These are phyloP conservation scores for Wakefieldia striispora DNA, from an alignment of 768 basidiomycete species.

Conservation along the genomic window DNA sequence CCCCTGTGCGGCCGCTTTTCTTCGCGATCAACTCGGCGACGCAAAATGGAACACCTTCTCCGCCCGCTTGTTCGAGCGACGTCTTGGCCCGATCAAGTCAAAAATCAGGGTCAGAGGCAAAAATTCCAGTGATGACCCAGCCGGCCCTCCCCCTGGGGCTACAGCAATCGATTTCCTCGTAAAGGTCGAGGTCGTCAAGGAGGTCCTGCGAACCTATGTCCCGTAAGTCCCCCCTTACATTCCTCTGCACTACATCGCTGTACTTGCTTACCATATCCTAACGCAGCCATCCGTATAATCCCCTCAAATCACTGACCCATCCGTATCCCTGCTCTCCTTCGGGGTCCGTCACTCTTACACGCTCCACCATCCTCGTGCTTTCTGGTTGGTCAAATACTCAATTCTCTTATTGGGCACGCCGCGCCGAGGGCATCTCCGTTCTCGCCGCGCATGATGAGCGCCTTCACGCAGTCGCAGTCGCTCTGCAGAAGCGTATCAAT, in stretches of 20 bases:
- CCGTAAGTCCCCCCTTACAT: conserved; percentile 37
- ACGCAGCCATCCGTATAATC: conserved; percentile 51
- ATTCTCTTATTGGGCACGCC: conserved; percentile 54
- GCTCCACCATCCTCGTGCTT: conserved; percentile 45
- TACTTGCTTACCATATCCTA: conserved; percentile 23
- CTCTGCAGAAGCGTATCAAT: conserved; percentile 40
- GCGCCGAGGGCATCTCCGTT: conserved; percentile 48
- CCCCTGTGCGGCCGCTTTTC: conserved; percentile 44
- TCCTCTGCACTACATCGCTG: conserved; percentile 4
- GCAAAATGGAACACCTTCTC: conserved; percentile 46
- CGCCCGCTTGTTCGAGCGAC: conserved; percentile 46
- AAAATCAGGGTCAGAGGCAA: conserved; percentile 34
- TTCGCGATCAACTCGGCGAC: conserved; percentile 43
- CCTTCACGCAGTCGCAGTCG: conserved; percentile 39
- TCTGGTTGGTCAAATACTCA: conserved; percentile 56
- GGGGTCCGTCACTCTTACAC: conserved; percentile 46
- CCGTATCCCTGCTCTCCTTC: conserved; percentile 37
- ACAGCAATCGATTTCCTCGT: conserved; percentile 50
- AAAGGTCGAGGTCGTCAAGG: conserved; percentile 52
- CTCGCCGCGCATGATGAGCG: conserved; percentile 40
- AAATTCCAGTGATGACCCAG: conserved; percentile 26
- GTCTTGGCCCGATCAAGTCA: conserved; percentile 39
- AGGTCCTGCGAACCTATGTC: conserved; percentile 46
- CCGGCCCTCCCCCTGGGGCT: conserved; percentile 33
- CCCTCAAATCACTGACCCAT: conserved; percentile 47